These are phyloP conservation scores for Calonectria hawksworthii DNA, from an alignment of 2,329 filamentous ascomycete species.

Conservation along the genomic window DNA sequence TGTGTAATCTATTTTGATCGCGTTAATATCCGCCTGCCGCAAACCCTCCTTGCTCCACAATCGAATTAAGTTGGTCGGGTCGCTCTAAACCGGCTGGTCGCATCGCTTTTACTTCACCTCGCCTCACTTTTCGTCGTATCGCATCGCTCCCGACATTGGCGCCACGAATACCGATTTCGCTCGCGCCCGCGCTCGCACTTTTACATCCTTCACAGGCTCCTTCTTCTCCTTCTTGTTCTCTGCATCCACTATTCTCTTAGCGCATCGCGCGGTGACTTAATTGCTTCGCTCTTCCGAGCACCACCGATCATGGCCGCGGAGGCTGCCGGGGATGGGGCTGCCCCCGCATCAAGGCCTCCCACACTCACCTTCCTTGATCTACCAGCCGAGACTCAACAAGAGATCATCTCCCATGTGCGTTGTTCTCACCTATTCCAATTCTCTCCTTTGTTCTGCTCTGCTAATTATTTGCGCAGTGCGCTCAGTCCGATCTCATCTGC, in stretches of 20 bases:
- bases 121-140: slow-evolving; percentile 12
- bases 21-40: background rate
- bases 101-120: background rate
- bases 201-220: background rate
- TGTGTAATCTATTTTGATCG: background rate
- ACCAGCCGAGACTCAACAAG: slow-evolving; percentile 63
- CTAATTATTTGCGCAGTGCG: slow-evolving; percentile 57
- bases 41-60: background rate
- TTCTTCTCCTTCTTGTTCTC: background rate
- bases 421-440: background rate
- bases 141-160: slow-evolving; percentile 17
- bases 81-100: background rate
- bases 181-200: background rate
- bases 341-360: slow-evolving; percentile 33
- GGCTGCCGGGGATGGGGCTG: slow-evolving; percentile 48
- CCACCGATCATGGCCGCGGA: slow-evolving; percentile 52
- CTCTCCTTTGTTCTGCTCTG: background rate
- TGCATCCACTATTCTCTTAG: background rate
- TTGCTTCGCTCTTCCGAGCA: slow-evolving; percentile 24
- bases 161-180: background rate
- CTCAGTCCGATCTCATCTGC: slow-evolving; percentile 66
- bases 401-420: slow-evolving; percentile 62
- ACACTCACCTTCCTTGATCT: slow-evolving; percentile 56
- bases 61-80: background rate
- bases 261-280: slow-evolving; percentile 17